phyloP scores from a whole-genome alignment of 148 eudicot genomes.

The Fagopyrum homotropicum region DNA sequence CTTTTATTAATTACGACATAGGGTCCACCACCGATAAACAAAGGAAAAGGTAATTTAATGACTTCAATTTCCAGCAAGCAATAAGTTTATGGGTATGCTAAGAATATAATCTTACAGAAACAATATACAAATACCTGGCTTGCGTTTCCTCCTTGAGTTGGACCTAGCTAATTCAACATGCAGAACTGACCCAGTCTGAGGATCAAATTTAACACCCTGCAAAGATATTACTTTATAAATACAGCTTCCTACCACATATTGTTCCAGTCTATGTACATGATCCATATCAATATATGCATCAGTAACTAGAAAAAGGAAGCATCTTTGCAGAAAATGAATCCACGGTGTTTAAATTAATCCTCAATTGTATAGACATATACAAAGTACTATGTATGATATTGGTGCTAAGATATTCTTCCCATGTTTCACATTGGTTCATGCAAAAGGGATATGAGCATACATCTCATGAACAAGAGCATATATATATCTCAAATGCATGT shows the following conservation, averaged over 20 bases:
- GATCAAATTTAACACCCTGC: slow-evolving; percentile 89
- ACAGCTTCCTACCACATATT: neutral
- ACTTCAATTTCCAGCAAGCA: neutral
- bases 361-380: neutral
- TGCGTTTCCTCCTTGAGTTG: slow-evolving; percentile 67
- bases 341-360: neutral
- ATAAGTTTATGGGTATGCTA: neutral
- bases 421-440: neutral
- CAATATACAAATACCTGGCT: slow-evolving; percentile 37
- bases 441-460: neutral
- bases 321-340: neutral
- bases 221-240: slow-evolving; percentile 6
- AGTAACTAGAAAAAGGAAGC: neutral
- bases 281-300: neutral
- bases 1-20: slow-evolving; percentile 91
- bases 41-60: neutral
- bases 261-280: neutral
- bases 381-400: neutral
- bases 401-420: neutral
- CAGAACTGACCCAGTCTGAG: slow-evolving; percentile 61
- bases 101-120: neutral
- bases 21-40: slow-evolving; percentile 57
- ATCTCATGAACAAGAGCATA: neutral
- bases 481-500: neutral
- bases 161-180: slow-evolving; percentile 90